Conservation (phyloP, 805 yeast genomes). For the Monosporozyma aquatica region DNA sequence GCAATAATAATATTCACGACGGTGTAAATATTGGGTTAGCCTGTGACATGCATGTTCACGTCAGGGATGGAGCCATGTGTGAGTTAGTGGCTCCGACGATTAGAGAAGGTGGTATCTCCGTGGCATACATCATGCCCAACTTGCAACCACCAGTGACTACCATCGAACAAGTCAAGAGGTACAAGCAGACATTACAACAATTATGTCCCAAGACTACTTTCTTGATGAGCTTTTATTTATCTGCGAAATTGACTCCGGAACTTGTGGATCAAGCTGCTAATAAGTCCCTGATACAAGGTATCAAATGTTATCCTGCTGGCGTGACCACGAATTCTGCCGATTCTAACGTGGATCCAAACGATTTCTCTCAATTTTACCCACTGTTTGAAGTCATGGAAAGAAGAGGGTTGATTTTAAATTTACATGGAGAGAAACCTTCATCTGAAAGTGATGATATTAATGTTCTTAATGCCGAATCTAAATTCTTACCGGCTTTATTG, state of each 20-base stretch:
- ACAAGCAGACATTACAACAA: conserved; percentile 52
- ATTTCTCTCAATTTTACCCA: conserved; percentile 81
- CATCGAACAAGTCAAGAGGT: conserved; percentile 58
- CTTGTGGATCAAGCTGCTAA: conserved; percentile 70
- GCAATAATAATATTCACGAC: neutral
- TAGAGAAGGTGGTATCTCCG: conserved; percentile 80
- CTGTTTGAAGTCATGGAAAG: conserved; percentile 82
- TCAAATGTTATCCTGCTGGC: conserved; percentile 97
- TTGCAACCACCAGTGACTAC: conserved; percentile 86
- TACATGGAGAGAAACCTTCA: conserved; percentile 94
- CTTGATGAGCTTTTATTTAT: conserved; percentile 81
- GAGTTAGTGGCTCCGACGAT: conserved; percentile 85
- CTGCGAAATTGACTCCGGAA: conserved; percentile 76
- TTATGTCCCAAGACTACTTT: conserved; percentile 79
- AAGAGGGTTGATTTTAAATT: conserved; percentile 65
- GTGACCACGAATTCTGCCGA: conserved; percentile 87
- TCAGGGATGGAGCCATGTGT: conserved; percentile 92
- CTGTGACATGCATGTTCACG: conserved; percentile 93
- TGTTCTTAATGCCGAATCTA: conserved; percentile 88
- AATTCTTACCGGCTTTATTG: conserved; percentile 78
- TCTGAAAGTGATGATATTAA: conserved; percentile 58
- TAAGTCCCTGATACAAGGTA: conserved; percentile 64
- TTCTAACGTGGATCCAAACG: conserved; percentile 89
- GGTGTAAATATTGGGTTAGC: conserved; percentile 44
- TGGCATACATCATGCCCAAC: conserved; percentile 95